Conservation (phyloP, 805 yeast genomes). For the Hanseniaspora occidentalis region DNA sequence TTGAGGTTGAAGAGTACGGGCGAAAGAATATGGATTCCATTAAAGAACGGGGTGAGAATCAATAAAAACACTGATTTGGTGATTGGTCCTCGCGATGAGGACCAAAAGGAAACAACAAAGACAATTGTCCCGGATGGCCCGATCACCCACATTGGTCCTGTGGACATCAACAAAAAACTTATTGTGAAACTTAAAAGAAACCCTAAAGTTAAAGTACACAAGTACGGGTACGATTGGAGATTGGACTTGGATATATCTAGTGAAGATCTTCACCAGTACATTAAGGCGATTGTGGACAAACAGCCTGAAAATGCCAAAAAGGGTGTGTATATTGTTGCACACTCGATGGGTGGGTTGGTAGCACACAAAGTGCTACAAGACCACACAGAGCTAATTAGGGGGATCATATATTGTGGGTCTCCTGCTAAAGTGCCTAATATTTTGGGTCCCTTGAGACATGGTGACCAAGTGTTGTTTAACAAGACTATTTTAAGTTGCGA, state of each 20-base stretch:
- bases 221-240: constrained; percentile 94
- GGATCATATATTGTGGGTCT: constrained; percentile 68
- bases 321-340: constrained; percentile 66
- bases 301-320: constrained; percentile 28
- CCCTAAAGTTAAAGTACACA: constrained; percentile 49
- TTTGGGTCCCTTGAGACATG: constrained; percentile 72
- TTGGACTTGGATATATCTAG: constrained; percentile 49
- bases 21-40: constrained; percentile 74
- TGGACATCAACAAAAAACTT: constrained; percentile 59
- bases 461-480: constrained; percentile 68
- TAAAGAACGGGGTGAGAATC: constrained; percentile 58
- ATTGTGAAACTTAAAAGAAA: constrained; percentile 38
- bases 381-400: constrained; percentile 57
- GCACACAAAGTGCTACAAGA: constrained; percentile 68
- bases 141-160: constrained; percentile 74
- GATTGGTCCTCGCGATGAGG: constrained; percentile 62
- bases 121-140: constrained; percentile 62
- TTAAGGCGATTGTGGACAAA: constrained; percentile 32
- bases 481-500: constrained; percentile 67
- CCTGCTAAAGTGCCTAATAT: constrained; percentile 81
- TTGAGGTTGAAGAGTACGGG: constrained; percentile 52
- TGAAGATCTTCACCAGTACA: constrained; percentile 35
- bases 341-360: constrained; percentile 89
- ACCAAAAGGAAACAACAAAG: constrained; percentile 44
- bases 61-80: constrained; percentile 48